A percentile compares a stretch with the other conserved stretches of the same genome.
These are phyloP conservation scores for Chionographis japonica DNA, from an alignment of 106 monocot genomes.

Conservation along the genomic window DNA sequence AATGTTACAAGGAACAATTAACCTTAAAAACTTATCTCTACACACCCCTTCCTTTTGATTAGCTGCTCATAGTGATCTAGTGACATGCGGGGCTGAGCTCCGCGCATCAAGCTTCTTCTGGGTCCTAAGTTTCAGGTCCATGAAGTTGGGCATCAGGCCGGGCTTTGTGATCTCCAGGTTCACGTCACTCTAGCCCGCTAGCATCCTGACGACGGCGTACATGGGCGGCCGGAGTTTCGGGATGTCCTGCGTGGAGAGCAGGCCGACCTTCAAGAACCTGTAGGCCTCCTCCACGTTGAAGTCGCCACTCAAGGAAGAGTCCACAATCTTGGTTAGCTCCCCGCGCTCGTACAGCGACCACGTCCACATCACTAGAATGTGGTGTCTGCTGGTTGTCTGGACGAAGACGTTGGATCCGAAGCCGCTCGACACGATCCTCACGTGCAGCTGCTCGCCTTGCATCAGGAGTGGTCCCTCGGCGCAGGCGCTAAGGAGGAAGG, in stretches of 20 bases:
- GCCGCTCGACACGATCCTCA: too few relatives aligned
- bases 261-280: neutral
- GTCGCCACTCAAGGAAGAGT: neutral
- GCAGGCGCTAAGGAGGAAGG: too few relatives aligned
- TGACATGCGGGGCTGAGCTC: too few relatives aligned
- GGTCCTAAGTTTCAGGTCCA: neutral
- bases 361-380: too few relatives aligned
- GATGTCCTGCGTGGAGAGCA: neutral
- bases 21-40: too few relatives aligned
- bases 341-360: neutral
- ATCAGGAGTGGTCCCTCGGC: too few relatives aligned
- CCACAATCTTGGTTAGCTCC: neutral
- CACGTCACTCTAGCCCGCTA: neutral
- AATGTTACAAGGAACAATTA: too few relatives aligned
- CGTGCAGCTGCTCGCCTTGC: too few relatives aligned
- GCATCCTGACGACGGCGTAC: neutral
- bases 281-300: neutral
- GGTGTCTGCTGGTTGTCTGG: too few relatives aligned
- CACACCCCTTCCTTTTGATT: too few relatives aligned
- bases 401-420: too few relatives aligned
- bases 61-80: too few relatives aligned
- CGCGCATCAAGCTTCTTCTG: neutral
- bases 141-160: constrained; percentile 1
- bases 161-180: neutral
- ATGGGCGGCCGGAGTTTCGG: neutral